Evolutionary conservation across 768 basidiomycete genomes (phyloP), one percentile per base, ranked within the genome.

Genomic region (Dentipellis sp.): DNA sequence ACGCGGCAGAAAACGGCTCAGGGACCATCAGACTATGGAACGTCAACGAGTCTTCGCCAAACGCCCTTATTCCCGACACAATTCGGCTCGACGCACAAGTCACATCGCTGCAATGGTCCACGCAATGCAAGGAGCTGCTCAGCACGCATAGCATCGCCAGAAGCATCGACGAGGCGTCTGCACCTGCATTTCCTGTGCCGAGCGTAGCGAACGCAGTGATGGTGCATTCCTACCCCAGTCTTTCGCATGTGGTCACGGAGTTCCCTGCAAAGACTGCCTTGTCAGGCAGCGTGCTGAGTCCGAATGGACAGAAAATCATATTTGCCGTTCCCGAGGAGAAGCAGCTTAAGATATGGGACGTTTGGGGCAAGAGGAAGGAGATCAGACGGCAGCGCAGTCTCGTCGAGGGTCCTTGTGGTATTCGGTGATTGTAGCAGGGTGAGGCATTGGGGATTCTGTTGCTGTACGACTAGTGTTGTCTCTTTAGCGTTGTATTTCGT

Each of bases 91-190:
- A 72, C 22, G 78, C 83, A 10, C 79, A 82, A 57, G 79, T 93
- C 53, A 86, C 84, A 6, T 82, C 83, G 6, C 68, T 91, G 10
- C 76, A 86, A 53, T 91, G 83, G 66, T 88, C 90, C 14, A 81
- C 84, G 4, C 86, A 91, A 59, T 83, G 84, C 64, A 91, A 90
- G 61, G 93, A 95, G 64, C 69, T 97, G 37, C 69, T 95, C n/a
- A 88, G 82, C 45, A 88, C 90, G 2, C 89, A 93, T 62, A 90
- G 80, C 2, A 42, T 50, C 10, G 45, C 52, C 22, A 47, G 50
- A 22, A 50, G 53, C 21, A 55, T 55, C 16, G 49, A 50, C 17
- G 37, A 29, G 16, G 52, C 29, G 10, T 56, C 57, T 29, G 22
- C 57, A 10, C 39, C 40, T 19, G 53, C 59, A 11, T 59, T 63